phyloP scores from a whole-genome alignment of 805 yeast genomes.

The Candida sithepensis region DNA sequence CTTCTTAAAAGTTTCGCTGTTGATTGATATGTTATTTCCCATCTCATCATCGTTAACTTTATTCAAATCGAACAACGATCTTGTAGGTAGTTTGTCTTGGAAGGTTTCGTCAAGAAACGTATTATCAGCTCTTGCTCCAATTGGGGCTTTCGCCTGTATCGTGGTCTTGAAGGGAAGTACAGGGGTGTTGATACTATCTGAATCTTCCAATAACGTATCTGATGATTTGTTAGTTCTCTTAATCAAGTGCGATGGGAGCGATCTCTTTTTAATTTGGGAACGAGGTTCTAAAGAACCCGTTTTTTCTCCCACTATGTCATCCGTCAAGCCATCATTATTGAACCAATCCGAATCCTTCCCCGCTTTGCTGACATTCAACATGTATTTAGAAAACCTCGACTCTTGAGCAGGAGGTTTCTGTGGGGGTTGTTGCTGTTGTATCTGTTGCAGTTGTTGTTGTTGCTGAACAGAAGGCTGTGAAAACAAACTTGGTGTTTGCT shows the following conservation, averaged over 20 bases:
- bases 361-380: slow-evolving; percentile 9
- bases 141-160: slow-evolving; percentile 15
- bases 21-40: slow-evolving; percentile 33
- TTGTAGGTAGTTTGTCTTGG: slow-evolving; percentile 47
- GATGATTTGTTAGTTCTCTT: slow-evolving; percentile 36
- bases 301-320: slow-evolving; percentile 19
- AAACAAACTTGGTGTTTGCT: no score
- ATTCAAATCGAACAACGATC: slow-evolving; percentile 47
- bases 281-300: slow-evolving; percentile 26
- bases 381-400: slow-evolving; percentile 20
- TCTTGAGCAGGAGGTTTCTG: slow-evolving; percentile 2
- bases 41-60: slow-evolving; percentile 38
- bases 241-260: slow-evolving; percentile 44
- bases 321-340: neutral
- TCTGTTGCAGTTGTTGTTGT: slow-evolving; percentile 2
- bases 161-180: slow-evolving; percentile 23
- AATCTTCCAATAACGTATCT: slow-evolving; percentile 50
- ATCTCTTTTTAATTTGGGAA: slow-evolving; percentile 41
- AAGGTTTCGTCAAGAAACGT: slow-evolving; percentile 22
- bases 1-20: slow-evolving; percentile 29
- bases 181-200: slow-evolving; percentile 19
- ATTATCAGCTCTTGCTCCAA: slow-evolving; percentile 15
- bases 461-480: no score
- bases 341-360: slow-evolving; percentile 19
- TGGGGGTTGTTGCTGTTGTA: slow-evolving; percentile 1